Evolutionary conservation across 768 basidiomycete species (phyloP), one percentile per base, ranked within the genome.

Genomic region (Termitomyces sp.): DNA sequence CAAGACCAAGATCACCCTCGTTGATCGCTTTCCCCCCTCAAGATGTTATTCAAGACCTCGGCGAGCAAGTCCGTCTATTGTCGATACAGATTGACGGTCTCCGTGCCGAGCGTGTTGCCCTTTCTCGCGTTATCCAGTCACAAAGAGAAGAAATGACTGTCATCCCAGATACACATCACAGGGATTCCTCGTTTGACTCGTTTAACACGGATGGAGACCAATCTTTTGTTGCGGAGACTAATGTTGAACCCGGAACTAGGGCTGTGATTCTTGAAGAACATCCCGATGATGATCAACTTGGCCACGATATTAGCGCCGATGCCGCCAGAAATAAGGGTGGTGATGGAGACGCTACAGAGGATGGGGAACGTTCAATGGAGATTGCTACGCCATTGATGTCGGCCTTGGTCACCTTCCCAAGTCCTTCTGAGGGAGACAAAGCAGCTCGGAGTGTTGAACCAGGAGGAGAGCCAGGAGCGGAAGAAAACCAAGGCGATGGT

Each of bases 41-140:
- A 11, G 41, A 25, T 41, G 21, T 50, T 3, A 21, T 62, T 25
- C 55, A 52, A 2, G 57, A 52, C 27, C 66, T 77, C 17, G 67
- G 72, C 49, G 64, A 66, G 23, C 72, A 75, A 47, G 66, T 78
- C 38, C 66, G 62, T 10, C 52, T 53, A 0, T 66, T 76, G 57
- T 66, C 66, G 3, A 49, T 66, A 14, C 66, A 69, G 34, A 65
- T 73, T 29, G 71, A 75, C 5, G 66, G 62, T 6, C 68, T 77
- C 38, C 65, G 64, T 40, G 56, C 64, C 4, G 76, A 78, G 53
- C 66, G 70, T 47, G 60, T 62, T 14, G 59, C 63, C 1, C 61
- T 75, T 7, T 17, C 44, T 2, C 32, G 47, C 23, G 11, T 62
- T 1, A 53, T 66, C n/a, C 54, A 57, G 21, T 55, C 57, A 2